These are phyloP conservation scores for Aegilops umbellulata DNA, from an alignment of 176 grass and related monocot species.

Conservation along the genomic window DNA sequence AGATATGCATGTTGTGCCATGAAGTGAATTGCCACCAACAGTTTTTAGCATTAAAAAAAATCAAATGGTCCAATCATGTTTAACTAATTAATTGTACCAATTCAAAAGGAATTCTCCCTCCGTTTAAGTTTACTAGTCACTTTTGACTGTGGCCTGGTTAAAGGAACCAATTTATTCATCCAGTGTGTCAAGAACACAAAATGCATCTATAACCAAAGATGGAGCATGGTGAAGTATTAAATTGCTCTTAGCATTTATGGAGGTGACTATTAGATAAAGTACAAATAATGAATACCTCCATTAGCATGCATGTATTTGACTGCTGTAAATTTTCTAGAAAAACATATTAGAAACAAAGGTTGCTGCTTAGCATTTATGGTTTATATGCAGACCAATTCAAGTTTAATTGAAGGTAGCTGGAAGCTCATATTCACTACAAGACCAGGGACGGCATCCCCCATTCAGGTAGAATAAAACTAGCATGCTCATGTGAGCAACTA, in stretches of 20 bases:
- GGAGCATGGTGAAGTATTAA: neutral
- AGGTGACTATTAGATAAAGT: neutral
- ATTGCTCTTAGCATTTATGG: neutral
- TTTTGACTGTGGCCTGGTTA: neutral
- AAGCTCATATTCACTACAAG: slow-evolving; percentile 94
- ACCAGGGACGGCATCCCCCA: slow-evolving; percentile 94
- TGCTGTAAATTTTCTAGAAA: neutral
- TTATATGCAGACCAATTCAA: slow-evolving; percentile 64
- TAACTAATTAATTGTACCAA: neutral
- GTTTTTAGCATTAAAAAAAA: neutral
- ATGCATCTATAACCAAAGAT: neutral
- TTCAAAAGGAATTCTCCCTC: neutral
- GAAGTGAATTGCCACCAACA: neutral
- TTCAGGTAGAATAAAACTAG: slow-evolving; percentile 62
- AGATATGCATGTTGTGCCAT: neutral
- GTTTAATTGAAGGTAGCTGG: slow-evolving; percentile 91
- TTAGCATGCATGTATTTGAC: neutral
- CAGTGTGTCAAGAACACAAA: too few relatives aligned
- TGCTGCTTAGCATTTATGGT: slow-evolving; percentile 15
- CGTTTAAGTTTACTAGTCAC: neutral
- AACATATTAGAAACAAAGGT: neutral
- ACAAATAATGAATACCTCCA: neutral
- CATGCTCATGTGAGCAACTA: slow-evolving; percentile 9
- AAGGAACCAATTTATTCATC: too few relatives aligned
- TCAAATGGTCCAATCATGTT: neutral